A percentile compares a stretch with the other conserved stretches of the same genome.
These are phyloP conservation scores for Ophiosphaerella herpotricha DNA, from an alignment of 2,329 filamentous ascomycete species.

Conservation along the genomic window DNA sequence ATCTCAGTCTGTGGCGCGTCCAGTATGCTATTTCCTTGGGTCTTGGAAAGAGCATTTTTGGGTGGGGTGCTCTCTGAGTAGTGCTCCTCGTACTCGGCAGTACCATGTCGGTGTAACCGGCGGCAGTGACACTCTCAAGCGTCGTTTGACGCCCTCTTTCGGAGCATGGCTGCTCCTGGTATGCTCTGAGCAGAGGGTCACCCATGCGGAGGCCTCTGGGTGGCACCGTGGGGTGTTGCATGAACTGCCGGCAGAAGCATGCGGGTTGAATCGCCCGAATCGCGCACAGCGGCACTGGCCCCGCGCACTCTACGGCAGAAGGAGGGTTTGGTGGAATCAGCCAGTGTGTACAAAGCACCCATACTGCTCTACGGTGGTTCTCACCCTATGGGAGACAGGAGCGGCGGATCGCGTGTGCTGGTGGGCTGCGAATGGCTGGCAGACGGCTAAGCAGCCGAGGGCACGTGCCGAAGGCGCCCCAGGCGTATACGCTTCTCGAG, in stretches of 20 bases:
- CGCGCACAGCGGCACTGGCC: constrained; percentile 1
- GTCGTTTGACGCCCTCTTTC: not conserved
- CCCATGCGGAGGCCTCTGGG: constrained; percentile 11
- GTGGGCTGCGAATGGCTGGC: not conserved
- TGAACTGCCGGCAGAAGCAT: constrained; percentile 6
- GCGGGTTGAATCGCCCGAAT: constrained; percentile 6
- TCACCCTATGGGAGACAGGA: not conserved
- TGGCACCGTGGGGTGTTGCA: constrained; percentile 13
- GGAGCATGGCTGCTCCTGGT: not conserved
- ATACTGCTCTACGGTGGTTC: not conserved
- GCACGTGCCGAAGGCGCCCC: constrained; percentile 2
- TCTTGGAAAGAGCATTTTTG: constrained; percentile 35
- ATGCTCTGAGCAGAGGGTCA: not conserved
- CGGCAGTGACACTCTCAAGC: constrained; percentile 6
- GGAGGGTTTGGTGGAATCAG: not conserved
- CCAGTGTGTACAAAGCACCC: not conserved
- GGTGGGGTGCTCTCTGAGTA: constrained; percentile 42
- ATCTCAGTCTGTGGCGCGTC: constrained; percentile 40
- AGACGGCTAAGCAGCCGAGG: not conserved
- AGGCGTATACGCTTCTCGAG: not conserved
- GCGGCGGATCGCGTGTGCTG: not conserved
- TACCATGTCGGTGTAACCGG: not conserved
- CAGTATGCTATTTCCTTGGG: constrained; percentile 35
- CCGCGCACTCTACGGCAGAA: not conserved
- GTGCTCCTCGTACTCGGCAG: not conserved